Evolutionary conservation across 164 flowering plant species (phyloP), one percentile per base, ranked within the genome.

Genomic region (Brasenia schreberi): DNA sequence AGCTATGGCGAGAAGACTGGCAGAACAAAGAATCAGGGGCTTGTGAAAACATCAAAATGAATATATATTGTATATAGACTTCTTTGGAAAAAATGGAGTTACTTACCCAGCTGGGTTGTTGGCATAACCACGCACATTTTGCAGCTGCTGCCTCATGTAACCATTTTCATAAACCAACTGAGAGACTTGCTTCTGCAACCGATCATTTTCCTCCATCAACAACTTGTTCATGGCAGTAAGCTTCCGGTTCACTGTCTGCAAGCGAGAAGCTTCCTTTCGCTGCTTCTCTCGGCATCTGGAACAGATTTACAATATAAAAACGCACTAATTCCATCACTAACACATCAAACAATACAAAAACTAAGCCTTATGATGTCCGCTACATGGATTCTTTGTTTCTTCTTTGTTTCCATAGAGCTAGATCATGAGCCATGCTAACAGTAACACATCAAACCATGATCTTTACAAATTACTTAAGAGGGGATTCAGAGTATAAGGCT

Each of bases 151-250:
- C 67, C 92, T 92, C 72, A 86, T 87, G 78, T 80, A 89, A 65
- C 97, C 86, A 76, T 92, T 92, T 66, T 92, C 96, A 72, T 85
- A 85, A 71, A 92, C 97, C 81, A 92, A 77, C 5, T 89, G 94
- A 0, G 97, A 89, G 72, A 89, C 97, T 69, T 91, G 97, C 79
- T 92, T 91, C 84, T 91, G 97, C 83, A 92, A 77, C 73, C 97
- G 79, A 70, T 92, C 96, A 66, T 92, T 92, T 79, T 92, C 98
- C 76, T 92, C 98, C 96, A 92, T 92, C 56, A 92, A 68, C 45
- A 92, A 90, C 83, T 88, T 92, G 78, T 92, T 92, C 96, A 92
- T 92, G 0, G 98, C 96, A 6, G 89, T 78, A 72, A 92, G 83
- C 81, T 92, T 92, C 77, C 96, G 73, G 59, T 92, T 92, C 58